These are phyloP conservation scores for Leavenworthia alabamica DNA, from an alignment of 345 rosid genomes.

Conservation along the genomic window DNA sequence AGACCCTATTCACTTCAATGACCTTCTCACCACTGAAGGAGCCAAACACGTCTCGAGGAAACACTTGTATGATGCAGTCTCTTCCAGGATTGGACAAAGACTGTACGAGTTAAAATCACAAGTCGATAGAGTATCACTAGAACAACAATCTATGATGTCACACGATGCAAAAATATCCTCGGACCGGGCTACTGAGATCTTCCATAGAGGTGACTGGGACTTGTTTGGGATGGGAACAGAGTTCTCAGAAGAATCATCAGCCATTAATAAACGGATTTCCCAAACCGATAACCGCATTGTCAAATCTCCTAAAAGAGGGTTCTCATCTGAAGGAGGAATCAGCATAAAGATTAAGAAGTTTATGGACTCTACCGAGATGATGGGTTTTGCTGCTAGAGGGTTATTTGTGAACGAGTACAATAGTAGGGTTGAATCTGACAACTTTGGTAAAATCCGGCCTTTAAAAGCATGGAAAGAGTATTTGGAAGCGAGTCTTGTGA, in stretches of 20 bases:
- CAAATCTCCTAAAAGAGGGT: constrained; percentile 27
- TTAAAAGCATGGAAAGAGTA: constrained; percentile 56
- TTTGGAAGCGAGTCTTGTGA: constrained; percentile 32
- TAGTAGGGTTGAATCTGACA: constrained; percentile 2
- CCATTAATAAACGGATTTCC: neutral
- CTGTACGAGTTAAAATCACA: constrained; percentile 51
- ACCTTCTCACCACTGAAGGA: constrained; percentile 46
- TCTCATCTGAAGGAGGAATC: constrained; percentile 35
- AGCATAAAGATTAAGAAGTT: constrained; percentile 43
- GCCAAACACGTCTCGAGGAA: constrained; percentile 46
- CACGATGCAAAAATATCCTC: constrained; percentile 11
- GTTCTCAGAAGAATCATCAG: constrained; percentile 12
- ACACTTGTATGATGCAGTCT: constrained; percentile 73
- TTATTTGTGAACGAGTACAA: constrained; percentile 36
- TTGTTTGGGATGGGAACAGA: constrained; percentile 43
- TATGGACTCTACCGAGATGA: constrained; percentile 49
- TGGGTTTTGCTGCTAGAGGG: constrained; percentile 80
- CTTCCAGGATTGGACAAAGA: constrained; percentile 66
- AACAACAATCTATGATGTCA: constrained; percentile 35
- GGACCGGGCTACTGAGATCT: constrained; percentile 37
- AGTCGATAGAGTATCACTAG: constrained; percentile 58
- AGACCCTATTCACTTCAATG: constrained; percentile 74
- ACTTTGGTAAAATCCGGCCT: constrained; percentile 26
- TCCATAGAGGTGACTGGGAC: constrained; percentile 54
- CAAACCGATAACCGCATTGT: neutral